These are phyloP conservation scores for Barnettozyma botsteinii DNA, from an alignment of 805 yeast species.

Conservation along the genomic window DNA sequence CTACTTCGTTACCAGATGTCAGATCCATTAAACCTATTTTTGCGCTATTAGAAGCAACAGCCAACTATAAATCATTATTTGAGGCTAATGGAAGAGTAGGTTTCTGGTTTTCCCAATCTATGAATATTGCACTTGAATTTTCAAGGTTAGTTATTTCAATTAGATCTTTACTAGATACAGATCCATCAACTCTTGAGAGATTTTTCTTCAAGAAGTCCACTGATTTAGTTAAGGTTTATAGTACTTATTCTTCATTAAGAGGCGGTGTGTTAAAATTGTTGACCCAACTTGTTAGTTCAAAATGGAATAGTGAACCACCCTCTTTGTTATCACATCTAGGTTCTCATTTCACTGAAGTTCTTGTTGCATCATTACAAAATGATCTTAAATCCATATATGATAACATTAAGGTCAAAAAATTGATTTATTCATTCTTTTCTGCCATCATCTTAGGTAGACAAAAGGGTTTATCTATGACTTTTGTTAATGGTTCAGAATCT, in stretches of 20 bases:
- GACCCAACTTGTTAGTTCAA: conserved; percentile 49
- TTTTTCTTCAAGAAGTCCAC: conserved; percentile 51
- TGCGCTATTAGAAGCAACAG: conserved; percentile 42
- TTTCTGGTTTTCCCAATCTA: conserved; percentile 44
- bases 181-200: conserved; percentile 63
- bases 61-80: conserved; percentile 31
- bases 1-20: conserved; percentile 44
- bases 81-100: conserved; percentile 41
- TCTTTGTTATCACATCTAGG: conserved; percentile 82
- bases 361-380: conserved; percentile 52
- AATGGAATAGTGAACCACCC: conserved; percentile 59
- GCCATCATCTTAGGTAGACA: conserved; percentile 66
- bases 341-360: conserved; percentile 48
- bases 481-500: conserved; percentile 49
- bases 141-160: conserved; percentile 50
- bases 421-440: conserved; percentile 58
- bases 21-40: conserved; percentile 53
- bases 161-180: conserved; percentile 42
- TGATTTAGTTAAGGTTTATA: conserved; percentile 51
- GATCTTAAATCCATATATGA: conserved; percentile 57
- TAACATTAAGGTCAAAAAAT: conserved; percentile 45
- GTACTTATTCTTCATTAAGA: conserved; percentile 43
- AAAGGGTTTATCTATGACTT: conserved; percentile 68
- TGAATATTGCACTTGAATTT: conserved; percentile 47
- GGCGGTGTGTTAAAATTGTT: conserved; percentile 48